A percentile compares a stretch with the other conserved stretches of the same genome.
These are phyloP conservation scores for Lentinula sp. DNA, from an alignment of 768 basidiomycete species.

Conservation along the genomic window DNA sequence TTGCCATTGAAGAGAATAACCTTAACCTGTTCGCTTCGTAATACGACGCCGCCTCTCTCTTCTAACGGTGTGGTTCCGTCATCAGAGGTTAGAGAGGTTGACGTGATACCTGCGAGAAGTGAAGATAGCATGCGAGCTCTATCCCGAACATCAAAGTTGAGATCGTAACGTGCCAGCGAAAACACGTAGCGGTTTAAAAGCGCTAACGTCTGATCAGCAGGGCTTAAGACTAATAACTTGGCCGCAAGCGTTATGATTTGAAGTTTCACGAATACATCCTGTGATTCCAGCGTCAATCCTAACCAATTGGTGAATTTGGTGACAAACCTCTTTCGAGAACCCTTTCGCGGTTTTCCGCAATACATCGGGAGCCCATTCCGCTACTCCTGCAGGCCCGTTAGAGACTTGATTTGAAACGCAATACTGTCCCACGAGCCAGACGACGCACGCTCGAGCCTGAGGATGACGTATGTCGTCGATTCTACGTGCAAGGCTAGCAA, in stretches of 20 bases:
- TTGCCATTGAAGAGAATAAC: constrained; percentile 80
- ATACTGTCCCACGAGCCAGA: constrained; percentile 94
- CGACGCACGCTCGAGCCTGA: constrained; percentile 78
- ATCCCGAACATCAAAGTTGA: constrained; percentile 87
- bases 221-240: constrained; percentile 70
- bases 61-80: constrained; percentile 33
- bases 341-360: constrained; percentile 72
- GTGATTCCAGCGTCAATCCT: constrained; percentile 4
- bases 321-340: constrained; percentile 63
- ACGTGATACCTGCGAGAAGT: constrained; percentile 48
- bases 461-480: constrained; percentile 78
- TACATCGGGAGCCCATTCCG: constrained; percentile 84
- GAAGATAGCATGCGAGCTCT: constrained; percentile 74
- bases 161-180: constrained; percentile 81
- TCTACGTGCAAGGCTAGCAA: constrained; percentile 70
- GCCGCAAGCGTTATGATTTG: constrained; percentile 83
- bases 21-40: constrained; percentile 77
- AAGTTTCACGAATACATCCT: constrained; percentile 69
- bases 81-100: constrained; percentile 13
- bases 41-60: constrained; percentile 63
- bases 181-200: constrained; percentile 71
- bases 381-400: constrained; percentile 48
- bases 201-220: constrained; percentile 40
- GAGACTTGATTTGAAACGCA: constrained; percentile 34
- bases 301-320: neutral